These are phyloP conservation scores for Henningerozyma blattae DNA, from an alignment of 805 yeast genomes.

Conservation along the genomic window DNA sequence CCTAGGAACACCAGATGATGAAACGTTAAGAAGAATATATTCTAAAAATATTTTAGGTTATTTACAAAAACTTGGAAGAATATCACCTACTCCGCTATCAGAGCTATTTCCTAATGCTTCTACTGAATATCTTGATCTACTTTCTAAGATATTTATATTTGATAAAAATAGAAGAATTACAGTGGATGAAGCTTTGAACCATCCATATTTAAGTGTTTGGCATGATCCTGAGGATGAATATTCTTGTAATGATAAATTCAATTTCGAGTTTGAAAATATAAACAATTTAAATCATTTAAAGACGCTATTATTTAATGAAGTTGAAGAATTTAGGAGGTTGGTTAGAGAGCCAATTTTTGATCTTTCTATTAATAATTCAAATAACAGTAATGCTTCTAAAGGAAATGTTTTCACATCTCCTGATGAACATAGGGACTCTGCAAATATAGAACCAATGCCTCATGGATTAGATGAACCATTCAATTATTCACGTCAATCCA, in stretches of 20 bases:
- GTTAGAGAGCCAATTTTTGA: not conserved
- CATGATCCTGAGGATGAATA: constrained; percentile 87
- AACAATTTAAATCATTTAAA: not conserved
- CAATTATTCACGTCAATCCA: too few relatives aligned
- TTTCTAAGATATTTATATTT: constrained; percentile 63
- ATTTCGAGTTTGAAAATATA: not conserved
- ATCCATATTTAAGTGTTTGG: constrained; percentile 77
- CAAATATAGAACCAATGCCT: too few relatives aligned
- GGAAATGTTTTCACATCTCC: too few relatives aligned
- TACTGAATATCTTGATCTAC: constrained; percentile 56
- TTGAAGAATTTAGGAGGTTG: not conserved
- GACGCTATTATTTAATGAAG: not conserved
- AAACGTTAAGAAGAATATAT: constrained; percentile 63
- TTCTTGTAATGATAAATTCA: not conserved
- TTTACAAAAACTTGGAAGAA: constrained; percentile 64
- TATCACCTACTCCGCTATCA: constrained; percentile 16
- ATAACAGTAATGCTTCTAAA: too few relatives aligned
- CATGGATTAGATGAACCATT: too few relatives aligned
- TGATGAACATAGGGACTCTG: too few relatives aligned
- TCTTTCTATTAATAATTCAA: too few relatives aligned
- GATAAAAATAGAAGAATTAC: constrained; percentile 76
- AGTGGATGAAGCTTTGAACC: constrained; percentile 73
- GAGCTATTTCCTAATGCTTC: constrained; percentile 37
- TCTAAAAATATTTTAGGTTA: constrained; percentile 83
- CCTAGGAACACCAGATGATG: constrained; percentile 78